Evolutionary conservation across 805 yeast species (phyloP).

Genomic region (Clavispora fructus): DNA sequence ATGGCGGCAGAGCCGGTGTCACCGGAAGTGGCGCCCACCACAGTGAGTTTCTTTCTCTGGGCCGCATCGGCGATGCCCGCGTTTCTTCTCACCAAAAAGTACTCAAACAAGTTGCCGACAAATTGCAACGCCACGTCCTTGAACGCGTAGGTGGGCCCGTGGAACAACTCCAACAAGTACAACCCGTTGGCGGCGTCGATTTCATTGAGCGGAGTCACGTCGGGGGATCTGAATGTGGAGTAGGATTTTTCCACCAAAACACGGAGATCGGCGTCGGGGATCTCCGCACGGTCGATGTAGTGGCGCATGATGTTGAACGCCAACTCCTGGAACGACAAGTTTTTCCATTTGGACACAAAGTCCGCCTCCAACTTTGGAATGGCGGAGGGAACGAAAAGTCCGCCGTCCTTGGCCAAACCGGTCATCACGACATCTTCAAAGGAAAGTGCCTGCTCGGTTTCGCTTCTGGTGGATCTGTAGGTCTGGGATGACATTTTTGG

Average conservation of each 20-base stretch:
- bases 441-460: constrained; percentile 45
- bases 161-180: constrained; percentile 87
- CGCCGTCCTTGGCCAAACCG: constrained; percentile 96
- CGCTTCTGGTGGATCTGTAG: constrained; percentile 78
- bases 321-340: constrained; percentile 73
- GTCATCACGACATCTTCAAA: constrained; percentile 81
- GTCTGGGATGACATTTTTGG: constrained; percentile 11
- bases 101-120: constrained; percentile 95
- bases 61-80: constrained; percentile 41
- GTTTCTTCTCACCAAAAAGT: constrained; percentile 76
- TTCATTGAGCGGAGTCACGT: constrained; percentile 81
- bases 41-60: constrained; percentile 78
- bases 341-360: constrained; percentile 62
- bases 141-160: constrained; percentile 98
- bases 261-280: constrained; percentile 63
- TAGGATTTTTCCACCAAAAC: constrained; percentile 66
- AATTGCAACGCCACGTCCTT: constrained; percentile 98
- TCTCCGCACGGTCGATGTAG: constrained; percentile 69
- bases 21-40: constrained; percentile 98
- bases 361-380: constrained; percentile 65
- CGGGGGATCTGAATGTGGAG: constrained; percentile 80
- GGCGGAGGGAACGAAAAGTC: constrained; percentile 80
- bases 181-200: constrained; percentile 55
- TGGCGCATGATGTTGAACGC: constrained; percentile 83
- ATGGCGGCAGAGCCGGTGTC: constrained; percentile 99